A percentile compares a stretch with the other conserved stretches of the same genome.
Conservation (phyloP, 2,329 filamentous ascomycete species). For the Laburnicola sp. region DNA sequence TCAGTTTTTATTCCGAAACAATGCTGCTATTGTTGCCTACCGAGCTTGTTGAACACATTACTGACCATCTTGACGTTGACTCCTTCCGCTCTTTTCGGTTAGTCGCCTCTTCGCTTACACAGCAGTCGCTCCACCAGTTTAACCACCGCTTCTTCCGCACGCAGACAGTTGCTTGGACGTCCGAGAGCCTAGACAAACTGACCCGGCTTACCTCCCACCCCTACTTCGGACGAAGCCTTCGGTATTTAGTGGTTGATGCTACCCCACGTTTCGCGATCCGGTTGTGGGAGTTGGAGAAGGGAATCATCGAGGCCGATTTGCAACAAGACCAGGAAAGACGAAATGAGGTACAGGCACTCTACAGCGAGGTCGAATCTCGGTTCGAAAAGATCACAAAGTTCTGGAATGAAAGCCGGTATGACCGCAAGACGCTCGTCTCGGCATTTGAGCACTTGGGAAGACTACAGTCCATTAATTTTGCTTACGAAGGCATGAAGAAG, state of each 20-base stretch:
- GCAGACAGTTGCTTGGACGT: constrained; percentile 23
- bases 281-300: constrained; percentile 25
- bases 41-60: constrained; percentile 29
- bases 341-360: not conserved
- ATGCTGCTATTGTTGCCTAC: constrained; percentile 24
- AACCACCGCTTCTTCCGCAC: constrained; percentile 28
- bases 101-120: constrained; percentile 17
- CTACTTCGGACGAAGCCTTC: constrained; percentile 21
- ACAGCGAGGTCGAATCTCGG: constrained; percentile 1
- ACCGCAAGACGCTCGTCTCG: constrained; percentile 22
- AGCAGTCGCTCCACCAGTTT: constrained; percentile 23
- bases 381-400: constrained; percentile 18
- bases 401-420: constrained; percentile 33
- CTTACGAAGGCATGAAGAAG: constrained; percentile 20
- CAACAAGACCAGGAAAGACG: constrained; percentile 9
- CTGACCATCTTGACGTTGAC: constrained; percentile 20
- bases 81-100: constrained; percentile 26
- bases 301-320: constrained; percentile 4
- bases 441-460: constrained; percentile 23
- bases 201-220: constrained; percentile 20
- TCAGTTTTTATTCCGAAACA: constrained; percentile 6
- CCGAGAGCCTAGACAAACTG: constrained; percentile 17
- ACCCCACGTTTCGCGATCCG: constrained; percentile 29
- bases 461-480: constrained; percentile 21
- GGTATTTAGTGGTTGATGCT: constrained; percentile 30